Percentiles rank a stretch among this genome's conserved stretches.
Evolutionary conservation across 208 protist species (phyloP).

Genomic region (Strigomonas oncopelti): DNA sequence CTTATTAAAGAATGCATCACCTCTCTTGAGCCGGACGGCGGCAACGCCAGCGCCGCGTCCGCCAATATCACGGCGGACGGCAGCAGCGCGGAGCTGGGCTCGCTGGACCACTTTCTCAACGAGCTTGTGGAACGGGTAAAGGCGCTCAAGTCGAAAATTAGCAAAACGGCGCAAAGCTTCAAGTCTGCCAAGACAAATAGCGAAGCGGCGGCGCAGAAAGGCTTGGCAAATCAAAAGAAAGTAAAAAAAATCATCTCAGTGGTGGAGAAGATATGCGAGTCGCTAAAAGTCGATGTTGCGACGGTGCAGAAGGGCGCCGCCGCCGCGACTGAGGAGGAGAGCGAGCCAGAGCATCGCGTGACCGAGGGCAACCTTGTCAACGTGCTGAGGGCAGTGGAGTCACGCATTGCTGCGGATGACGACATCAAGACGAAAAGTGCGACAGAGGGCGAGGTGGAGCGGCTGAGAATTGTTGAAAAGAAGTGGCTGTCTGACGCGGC

Average conservation of each 20-base stretch:
- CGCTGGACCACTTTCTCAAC: constrained; percentile 38
- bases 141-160: not conserved
- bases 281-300: constrained; percentile 20
- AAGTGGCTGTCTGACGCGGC: constrained; percentile 43
- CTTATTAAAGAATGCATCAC: constrained; percentile 35
- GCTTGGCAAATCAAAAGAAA: not conserved
- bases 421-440: constrained; percentile 25
- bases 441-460: constrained; percentile 27
- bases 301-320: not conserved
- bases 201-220: not conserved
- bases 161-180: not conserved
- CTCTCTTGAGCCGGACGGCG: constrained; percentile 10
- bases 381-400: constrained; percentile 38
- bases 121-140: constrained; percentile 51
- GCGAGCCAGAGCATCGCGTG: constrained; percentile 9
- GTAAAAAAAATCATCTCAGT: constrained; percentile 21
- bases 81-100: constrained; percentile 16
- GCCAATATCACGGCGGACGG: constrained; percentile 14
- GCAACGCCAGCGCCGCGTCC: constrained; percentile 1
- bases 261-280: constrained; percentile 19
- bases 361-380: constrained; percentile 57
- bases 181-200: not conserved
- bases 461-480: constrained; percentile 27
- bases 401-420: constrained; percentile 28
- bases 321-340: not conserved